A percentile compares a stretch with the other conserved stretches of the same genome.
Evolutionary conservation across 257 asterid species (phyloP).

Genomic region (Nicotiana tabacum): DNA sequence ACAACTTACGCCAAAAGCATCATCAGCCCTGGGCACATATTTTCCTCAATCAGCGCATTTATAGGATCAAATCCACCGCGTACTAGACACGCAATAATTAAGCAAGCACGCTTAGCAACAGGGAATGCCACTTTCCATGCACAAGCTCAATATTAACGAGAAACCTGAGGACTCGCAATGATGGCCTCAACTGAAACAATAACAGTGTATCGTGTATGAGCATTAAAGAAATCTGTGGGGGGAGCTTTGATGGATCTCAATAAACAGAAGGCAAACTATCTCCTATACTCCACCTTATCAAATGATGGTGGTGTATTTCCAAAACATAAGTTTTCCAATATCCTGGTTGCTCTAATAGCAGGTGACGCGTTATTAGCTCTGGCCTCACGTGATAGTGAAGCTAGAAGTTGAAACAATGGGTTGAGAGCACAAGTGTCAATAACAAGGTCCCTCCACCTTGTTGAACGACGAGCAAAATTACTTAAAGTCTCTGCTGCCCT

Average conservation of each 20-base stretch:
- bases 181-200: not conserved
- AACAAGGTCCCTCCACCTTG: not conserved
- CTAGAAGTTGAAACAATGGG: not conserved
- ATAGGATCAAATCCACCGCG: not conserved
- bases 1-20: not conserved
- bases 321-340: constrained; percentile 1
- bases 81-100: not conserved
- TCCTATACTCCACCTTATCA: not conserved
- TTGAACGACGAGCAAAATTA: not conserved
- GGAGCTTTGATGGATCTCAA: not conserved
- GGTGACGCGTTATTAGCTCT: not conserved
- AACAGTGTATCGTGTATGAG: not conserved
- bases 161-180: not conserved
- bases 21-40: not conserved
- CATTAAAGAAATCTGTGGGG: not conserved
- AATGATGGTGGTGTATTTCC: not conserved
- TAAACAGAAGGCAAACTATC: not conserved
- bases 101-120: not conserved
- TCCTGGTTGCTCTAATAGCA: not conserved
- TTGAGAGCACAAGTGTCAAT: not conserved
- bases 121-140: not conserved
- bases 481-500: not conserved
- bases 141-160: not conserved
- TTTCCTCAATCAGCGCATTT: not conserved
- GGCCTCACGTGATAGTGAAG: not conserved